phyloP scores from a whole-genome alignment of 768 basidiomycete genomes.

The Pleurotus djamor region DNA sequence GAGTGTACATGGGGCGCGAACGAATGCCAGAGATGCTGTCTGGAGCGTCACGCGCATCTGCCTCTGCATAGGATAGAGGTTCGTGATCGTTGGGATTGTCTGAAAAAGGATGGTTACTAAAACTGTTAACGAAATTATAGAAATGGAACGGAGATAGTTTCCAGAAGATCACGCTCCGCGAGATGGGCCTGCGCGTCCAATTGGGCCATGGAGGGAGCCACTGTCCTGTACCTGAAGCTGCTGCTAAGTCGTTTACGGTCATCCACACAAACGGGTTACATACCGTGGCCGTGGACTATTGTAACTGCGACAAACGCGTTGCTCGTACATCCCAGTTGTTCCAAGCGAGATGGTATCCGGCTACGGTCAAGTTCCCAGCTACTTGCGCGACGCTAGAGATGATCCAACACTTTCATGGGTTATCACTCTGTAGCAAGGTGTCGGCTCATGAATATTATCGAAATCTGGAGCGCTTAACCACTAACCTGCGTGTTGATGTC shows the following conservation, averaged over 20 bases:
- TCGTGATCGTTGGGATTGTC: too few relatives aligned
- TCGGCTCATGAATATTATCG: conserved; percentile 13
- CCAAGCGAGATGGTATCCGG: conserved; percentile 11
- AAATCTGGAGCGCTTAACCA: conserved; percentile 1
- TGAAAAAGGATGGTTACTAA: too few relatives aligned
- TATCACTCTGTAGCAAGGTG: conserved; percentile 11
- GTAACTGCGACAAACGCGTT: background rate
- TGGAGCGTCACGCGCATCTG: too few relatives aligned
- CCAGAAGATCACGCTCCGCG: too few relatives aligned
- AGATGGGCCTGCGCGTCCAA: background rate
- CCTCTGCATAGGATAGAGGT: too few relatives aligned
- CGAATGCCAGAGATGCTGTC: too few relatives aligned
- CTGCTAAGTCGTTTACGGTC: conserved; percentile 4
- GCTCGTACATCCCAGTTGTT: conserved; percentile 8
- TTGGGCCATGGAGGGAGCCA: background rate
- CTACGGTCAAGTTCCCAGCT: conserved; percentile 7
- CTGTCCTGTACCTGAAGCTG: background rate
- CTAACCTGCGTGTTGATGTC: background rate
- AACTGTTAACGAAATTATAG: too few relatives aligned
- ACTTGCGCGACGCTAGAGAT: conserved; percentile 9
- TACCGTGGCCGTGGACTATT: conserved; percentile 4
- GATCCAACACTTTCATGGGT: conserved; percentile 10
- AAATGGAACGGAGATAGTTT: too few relatives aligned
- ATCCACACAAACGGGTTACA: conserved; percentile 6
- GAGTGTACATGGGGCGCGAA: too few relatives aligned